Percentiles rank a stretch among this genome's conserved stretches.
These are phyloP conservation scores for Dictyophora rubrovolvata DNA, from an alignment of 768 basidiomycete species.

Conservation along the genomic window DNA sequence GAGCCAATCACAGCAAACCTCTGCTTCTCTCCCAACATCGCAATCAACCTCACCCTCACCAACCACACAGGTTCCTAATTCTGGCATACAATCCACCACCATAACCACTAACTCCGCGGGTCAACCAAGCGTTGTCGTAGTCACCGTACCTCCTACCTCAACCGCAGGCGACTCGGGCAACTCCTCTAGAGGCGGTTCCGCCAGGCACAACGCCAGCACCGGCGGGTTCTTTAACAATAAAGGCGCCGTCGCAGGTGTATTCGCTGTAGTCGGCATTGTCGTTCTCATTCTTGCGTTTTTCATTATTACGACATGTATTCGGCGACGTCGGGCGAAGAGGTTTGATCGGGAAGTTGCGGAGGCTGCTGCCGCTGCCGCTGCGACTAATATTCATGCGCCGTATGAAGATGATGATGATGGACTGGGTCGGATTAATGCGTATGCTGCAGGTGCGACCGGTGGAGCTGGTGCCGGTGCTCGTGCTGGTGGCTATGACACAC, in stretches of 20 bases:
- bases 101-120: too few relatives aligned
- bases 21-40: too few relatives aligned
- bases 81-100: too few relatives aligned
- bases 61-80: too few relatives aligned
- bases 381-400: conserved; percentile 23
- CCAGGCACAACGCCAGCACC: neutral
- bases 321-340: conserved; percentile 50
- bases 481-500: neutral
- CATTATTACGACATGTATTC: conserved; percentile 39
- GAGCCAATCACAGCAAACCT: too few relatives aligned
- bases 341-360: conserved; percentile 69
- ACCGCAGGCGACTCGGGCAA: neutral
- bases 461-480: neutral
- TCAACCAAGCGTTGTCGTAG: too few relatives aligned
- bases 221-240: conserved; percentile 58
- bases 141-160: neutral
- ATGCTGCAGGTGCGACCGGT: neutral
- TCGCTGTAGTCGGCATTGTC: conserved; percentile 59
- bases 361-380: conserved; percentile 56
- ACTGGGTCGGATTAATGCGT: neutral
- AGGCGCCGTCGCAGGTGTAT: conserved; percentile 62
- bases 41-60: too few relatives aligned
- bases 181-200: too few relatives aligned
- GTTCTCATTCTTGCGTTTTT: conserved; percentile 40
- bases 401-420: conserved; percentile 1